A percentile compares a stretch with the other conserved stretches of the same genome.
Evolutionary conservation across 2,329 filamentous ascomycete genomes (phyloP).

Genomic region (Fusarium scirpi): DNA sequence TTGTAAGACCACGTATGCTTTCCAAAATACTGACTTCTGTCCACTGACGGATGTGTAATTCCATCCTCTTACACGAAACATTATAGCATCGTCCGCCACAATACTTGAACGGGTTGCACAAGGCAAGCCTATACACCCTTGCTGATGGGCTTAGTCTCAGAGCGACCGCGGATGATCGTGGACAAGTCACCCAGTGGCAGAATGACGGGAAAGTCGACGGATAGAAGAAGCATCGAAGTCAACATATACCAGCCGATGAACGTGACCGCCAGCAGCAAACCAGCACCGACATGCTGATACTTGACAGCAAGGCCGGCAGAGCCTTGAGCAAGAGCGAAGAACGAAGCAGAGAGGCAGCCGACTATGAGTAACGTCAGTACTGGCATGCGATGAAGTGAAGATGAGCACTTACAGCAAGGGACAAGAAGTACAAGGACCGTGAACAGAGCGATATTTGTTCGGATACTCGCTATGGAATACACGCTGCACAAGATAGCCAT

Average conservation of each 20-base stretch:
- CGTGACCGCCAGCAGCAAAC: constrained; percentile 40
- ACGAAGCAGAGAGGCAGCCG: constrained; percentile 47
- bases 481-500: constrained; percentile 72
- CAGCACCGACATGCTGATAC: constrained; percentile 48
- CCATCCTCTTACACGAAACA: background rate
- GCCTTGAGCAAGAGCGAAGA: constrained; percentile 46
- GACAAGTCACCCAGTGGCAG: constrained; percentile 65
- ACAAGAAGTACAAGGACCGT: constrained; percentile 71
- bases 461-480: constrained; percentile 72
- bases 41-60: background rate
- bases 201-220: constrained; percentile 63
- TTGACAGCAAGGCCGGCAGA: constrained; percentile 25
- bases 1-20: background rate
- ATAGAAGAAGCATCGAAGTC: constrained; percentile 59
- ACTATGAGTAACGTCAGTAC: constrained; percentile 30
- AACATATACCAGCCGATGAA: constrained; percentile 64
- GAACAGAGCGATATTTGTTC: constrained; percentile 72
- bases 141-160: background rate
- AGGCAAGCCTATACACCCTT: background rate
- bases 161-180: constrained; percentile 51
- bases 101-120: background rate
- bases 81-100: too few species aligned
- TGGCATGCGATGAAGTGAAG: rapidly evolving
- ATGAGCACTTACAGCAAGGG: constrained; percentile 45
- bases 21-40: background rate